A percentile compares a stretch with the other conserved stretches of the same genome.
Conservation (phyloP, 148 eudicot genomes). For the Amaranthus hypochondriacus region DNA sequence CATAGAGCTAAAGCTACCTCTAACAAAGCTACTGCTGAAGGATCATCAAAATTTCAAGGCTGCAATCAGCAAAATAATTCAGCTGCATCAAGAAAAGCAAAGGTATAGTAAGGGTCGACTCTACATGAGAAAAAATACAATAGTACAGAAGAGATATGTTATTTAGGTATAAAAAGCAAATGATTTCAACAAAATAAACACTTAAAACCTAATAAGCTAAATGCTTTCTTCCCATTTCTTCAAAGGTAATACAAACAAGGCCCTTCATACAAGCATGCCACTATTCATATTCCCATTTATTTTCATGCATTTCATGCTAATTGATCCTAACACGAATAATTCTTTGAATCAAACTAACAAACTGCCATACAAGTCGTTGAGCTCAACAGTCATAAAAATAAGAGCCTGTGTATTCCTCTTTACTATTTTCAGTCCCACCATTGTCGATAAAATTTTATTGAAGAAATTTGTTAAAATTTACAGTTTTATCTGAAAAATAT, state of each 20-base stretch:
- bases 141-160: neutral
- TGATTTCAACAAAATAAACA: neutral
- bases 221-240: neutral
- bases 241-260: neutral
- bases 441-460: neutral
- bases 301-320: no score
- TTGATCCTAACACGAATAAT: neutral
- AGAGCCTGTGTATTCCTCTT: neutral
- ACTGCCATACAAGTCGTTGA: no score
- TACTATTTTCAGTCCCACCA: neutral
- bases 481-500: no score
- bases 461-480: no score
- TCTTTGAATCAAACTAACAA: no score
- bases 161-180: neutral
- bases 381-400: neutral
- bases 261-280: neutral
- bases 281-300: neutral
- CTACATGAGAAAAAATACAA: neutral
- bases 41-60: conserved; percentile 94
- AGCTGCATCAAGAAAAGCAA: conserved; percentile 49
- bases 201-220: neutral
- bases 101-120: conserved; percentile 13
- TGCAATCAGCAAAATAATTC: conserved; percentile 86
- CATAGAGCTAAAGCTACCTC: conserved; percentile 48
- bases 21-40: conserved; percentile 71